Evolutionary conservation across 2,329 filamentous ascomycete genomes (phyloP), one percentile per base, ranked within the genome.

Genomic region (Hansfordia pulvinata): DNA sequence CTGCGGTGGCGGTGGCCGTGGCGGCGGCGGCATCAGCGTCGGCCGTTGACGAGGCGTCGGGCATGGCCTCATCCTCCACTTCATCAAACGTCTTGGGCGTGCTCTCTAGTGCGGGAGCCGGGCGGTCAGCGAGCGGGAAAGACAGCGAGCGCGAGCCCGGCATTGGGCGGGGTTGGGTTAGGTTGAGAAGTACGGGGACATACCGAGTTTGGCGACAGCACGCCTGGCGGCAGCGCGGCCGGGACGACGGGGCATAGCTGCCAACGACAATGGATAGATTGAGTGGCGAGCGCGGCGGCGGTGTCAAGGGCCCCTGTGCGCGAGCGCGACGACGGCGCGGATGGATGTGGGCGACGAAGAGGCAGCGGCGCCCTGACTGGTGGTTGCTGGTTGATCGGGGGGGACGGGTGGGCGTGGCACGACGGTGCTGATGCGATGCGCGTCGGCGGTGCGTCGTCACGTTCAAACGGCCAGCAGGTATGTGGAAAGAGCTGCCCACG

Each of bases 1-100:
- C 61, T 38, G 71, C 68, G 29, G 53, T 52, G 27, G 69, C 66
- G 20, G 53, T 55, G 19, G 62, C 58, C 23, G 47, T 52, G 6
- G 60, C 64, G 23, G 68, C 63, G n/a, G 39, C 43, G 6, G 46
- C 40, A 27, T 44, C 49, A 20, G 41, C 49, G 12, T 41, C 44
- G 31, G 53, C 55, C 20, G 42, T 44, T 34, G 48, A 49, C 22
- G 41, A 48, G 17, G 48, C 52, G 33, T 62, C 60, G 7, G 44
- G 44, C 48, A 57, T 57, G 28, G 45, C 43, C 33, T 66, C 58
- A 21, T 64, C 60, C 26, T 61, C 56, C 28, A 59, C 54, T 22
- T 63, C 55, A 25, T 59, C 51, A 29, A 52, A 53, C 19, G 45
- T 47, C 44, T 53, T 53, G 20, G 65, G 56, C 17, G 59, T 62